phyloP scores from a whole-genome alignment of 208 protist species.

The Crithidia sp. region DNA sequence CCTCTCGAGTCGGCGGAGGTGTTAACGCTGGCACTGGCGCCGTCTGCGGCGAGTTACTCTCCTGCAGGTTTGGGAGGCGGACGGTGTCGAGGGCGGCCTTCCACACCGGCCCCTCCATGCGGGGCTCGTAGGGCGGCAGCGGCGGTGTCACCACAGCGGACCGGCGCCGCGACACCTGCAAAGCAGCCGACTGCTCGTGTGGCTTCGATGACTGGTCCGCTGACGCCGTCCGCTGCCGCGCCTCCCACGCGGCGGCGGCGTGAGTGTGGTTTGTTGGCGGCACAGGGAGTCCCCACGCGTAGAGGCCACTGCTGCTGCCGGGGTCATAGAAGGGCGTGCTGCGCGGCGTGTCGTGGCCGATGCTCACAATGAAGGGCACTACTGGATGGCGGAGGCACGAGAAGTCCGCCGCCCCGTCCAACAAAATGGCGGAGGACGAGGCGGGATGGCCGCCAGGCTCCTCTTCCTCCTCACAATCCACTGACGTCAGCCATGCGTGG shows the following conservation, averaged over 20 bases:
- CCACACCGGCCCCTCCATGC: conserved; percentile 20
- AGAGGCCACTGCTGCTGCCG: neutral
- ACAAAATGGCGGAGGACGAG: neutral
- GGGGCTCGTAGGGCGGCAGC: conserved; percentile 13
- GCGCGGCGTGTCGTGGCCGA: neutral
- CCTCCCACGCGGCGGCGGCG: conserved; percentile 7
- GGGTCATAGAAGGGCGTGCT: neutral
- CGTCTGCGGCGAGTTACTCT: neutral
- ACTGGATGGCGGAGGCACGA: neutral
- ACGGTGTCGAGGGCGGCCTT: conserved; percentile 17
- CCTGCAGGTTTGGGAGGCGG: conserved; percentile 21
- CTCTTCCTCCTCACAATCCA: neutral
- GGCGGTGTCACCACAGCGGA: neutral
- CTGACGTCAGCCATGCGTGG: conserved; percentile 1
- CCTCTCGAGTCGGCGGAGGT: neutral
- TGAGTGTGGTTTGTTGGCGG: conserved; percentile 24
- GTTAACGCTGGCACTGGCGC: neutral
- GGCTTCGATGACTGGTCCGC: neutral
- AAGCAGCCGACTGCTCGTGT: too few relatives aligned
- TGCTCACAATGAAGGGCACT: neutral
- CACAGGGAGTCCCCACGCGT: conserved; percentile 10
- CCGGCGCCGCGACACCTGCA: too few relatives aligned
- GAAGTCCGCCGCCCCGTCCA: neutral
- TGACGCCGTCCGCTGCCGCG: neutral
- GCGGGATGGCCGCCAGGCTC: neutral